phyloP scores from a whole-genome alignment of 805 yeast species.

The Candida golubevii region DNA sequence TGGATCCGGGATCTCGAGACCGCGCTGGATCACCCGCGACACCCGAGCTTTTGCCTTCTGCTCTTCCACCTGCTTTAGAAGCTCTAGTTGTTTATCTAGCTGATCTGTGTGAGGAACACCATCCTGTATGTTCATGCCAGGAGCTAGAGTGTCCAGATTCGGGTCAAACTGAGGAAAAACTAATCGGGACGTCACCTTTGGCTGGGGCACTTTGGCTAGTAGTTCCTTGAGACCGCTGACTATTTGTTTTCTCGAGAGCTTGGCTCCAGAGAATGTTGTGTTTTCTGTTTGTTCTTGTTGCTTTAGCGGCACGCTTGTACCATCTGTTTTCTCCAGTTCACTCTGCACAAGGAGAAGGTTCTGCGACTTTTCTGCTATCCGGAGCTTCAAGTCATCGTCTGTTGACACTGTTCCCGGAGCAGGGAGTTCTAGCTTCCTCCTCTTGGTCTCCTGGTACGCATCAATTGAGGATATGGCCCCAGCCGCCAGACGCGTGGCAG shows the following conservation, averaged over 20 bases:
- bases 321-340: not conserved
- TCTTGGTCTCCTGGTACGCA: slow-evolving; percentile 21
- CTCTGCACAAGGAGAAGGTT: slow-evolving; percentile 25
- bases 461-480: slow-evolving; percentile 17
- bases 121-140: too few species aligned
- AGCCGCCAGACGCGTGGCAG: slow-evolving; percentile 21
- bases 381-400: slow-evolving; percentile 26
- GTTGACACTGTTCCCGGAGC: slow-evolving; percentile 14
- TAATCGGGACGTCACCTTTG: slow-evolving; percentile 33
- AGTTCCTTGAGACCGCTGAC: not conserved
- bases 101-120: not conserved
- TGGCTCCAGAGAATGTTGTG: not conserved
- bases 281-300: not conserved
- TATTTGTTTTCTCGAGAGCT: slow-evolving; percentile 1
- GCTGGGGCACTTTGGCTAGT: slow-evolving; percentile 31
- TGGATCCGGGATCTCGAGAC: slow-evolving; percentile 39
- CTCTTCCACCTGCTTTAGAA: slow-evolving; percentile 2
- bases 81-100: not conserved
- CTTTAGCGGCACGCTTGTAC: not conserved
- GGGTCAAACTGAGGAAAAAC: slow-evolving; percentile 30
- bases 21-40: slow-evolving; percentile 45
- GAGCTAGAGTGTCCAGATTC: too few species aligned
- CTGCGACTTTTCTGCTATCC: slow-evolving; percentile 29
- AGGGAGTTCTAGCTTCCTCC: slow-evolving; percentile 27
- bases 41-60: slow-evolving; percentile 22